phyloP scores from a whole-genome alignment of 768 basidiomycete species.

The Russula earlei region DNA sequence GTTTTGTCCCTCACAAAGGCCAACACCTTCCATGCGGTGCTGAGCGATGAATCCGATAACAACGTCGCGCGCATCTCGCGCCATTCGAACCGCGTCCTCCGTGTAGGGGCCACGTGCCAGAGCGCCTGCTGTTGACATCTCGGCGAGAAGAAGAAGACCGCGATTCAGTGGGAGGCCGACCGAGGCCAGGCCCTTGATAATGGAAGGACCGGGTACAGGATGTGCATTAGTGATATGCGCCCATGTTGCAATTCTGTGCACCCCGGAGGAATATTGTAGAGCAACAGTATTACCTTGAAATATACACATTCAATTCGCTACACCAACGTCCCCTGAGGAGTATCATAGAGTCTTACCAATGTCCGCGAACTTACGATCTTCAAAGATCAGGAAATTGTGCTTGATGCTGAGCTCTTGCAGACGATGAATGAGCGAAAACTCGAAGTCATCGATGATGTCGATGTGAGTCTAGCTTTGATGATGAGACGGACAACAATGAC shows the following conservation, averaged over 20 bases:
- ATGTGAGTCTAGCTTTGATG: conserved; percentile 69
- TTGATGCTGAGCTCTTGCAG: conserved; percentile 63
- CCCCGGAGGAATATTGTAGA: conserved; percentile 86
- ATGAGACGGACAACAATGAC: conserved; percentile 17
- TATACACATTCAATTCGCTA: not conserved
- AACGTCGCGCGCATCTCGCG: conserved; percentile 69
- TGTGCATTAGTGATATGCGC: conserved; percentile 97
- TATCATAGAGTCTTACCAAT: conserved; percentile 53
- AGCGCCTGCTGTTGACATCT: conserved; percentile 90
- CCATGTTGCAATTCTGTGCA: conserved; percentile 92
- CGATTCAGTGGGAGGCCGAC: conserved; percentile 79
- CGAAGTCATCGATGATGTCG: conserved; percentile 92
- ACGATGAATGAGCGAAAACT: conserved; percentile 54
- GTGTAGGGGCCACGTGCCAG: conserved; percentile 82
- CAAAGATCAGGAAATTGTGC: conserved; percentile 93
- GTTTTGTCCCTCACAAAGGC: conserved; percentile 24
- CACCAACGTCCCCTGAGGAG: not conserved
- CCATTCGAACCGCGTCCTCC: conserved; percentile 78
- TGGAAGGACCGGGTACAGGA: conserved; percentile 89
- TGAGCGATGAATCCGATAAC: conserved; percentile 97
- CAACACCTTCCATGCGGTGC: conserved; percentile 66
- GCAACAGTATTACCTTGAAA: conserved; percentile 86
- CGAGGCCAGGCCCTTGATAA: conserved; percentile 81
- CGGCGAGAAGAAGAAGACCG: conserved; percentile 84
- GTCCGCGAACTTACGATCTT: conserved; percentile 98